phyloP scores from a whole-genome alignment of 495 filamentous ascomycete species.

The Lichenothelia convexa region DNA sequence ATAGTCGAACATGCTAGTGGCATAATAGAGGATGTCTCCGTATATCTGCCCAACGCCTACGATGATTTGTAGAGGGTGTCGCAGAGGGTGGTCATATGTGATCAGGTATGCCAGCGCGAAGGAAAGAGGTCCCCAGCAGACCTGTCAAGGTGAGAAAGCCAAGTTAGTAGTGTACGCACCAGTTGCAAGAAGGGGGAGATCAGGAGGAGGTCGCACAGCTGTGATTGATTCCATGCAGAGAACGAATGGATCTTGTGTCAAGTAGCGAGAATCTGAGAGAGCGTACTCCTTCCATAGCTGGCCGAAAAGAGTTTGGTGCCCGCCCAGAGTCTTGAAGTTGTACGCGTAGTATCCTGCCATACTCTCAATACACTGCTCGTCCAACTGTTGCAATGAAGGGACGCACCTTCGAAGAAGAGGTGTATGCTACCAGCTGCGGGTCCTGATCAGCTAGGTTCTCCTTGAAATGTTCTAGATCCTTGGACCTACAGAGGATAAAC shows the following conservation, averaged over 20 bases:
- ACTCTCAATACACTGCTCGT: neutral
- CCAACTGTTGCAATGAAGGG: neutral
- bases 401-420: slow-evolving; percentile 54
- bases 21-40: slow-evolving; percentile 71
- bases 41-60: slow-evolving; percentile 71
- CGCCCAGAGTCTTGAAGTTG: slow-evolving; percentile 42
- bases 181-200: neutral
- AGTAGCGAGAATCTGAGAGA: slow-evolving; percentile 64
- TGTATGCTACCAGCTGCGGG: slow-evolving; percentile 44
- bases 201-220: slow-evolving; percentile 32
- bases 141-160: slow-evolving; percentile 18
- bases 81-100: slow-evolving; percentile 35
- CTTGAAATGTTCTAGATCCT: neutral
- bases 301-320: slow-evolving; percentile 44
- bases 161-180: slow-evolving; percentile 2
- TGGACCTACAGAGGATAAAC: slow-evolving; percentile 39
- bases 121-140: slow-evolving; percentile 68
- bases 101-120: slow-evolving; percentile 45
- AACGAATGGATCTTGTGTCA: slow-evolving; percentile 63
- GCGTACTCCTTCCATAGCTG: slow-evolving; percentile 86
- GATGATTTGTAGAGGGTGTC: slow-evolving; percentile 53
- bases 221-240: slow-evolving; percentile 74
- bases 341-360: slow-evolving; percentile 56
- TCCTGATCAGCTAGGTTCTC: neutral
- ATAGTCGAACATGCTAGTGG: slow-evolving; percentile 55